Evolutionary conservation across 768 basidiomycete species (phyloP), one percentile per base, ranked within the genome.

Genomic region (Cubamyces sp.): DNA sequence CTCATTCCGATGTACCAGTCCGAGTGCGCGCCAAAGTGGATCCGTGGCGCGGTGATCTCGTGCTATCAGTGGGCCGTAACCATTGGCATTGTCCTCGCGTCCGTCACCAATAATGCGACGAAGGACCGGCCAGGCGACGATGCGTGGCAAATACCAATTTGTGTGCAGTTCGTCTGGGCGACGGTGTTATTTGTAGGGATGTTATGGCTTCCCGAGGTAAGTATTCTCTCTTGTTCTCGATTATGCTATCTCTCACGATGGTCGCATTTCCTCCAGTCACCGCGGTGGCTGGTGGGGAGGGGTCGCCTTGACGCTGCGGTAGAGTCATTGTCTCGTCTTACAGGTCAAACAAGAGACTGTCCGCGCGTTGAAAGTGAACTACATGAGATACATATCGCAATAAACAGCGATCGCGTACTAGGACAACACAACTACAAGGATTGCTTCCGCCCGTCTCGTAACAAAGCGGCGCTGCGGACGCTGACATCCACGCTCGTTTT

Each of bases 401-500:
- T 85, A 40, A 80, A 85, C 62, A 77, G 80, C 37, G 92, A 94
- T 74, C 74, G 78, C 45, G 80, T 77, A 26, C 73, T 86, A 28
- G 87, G 87, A 46, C 79, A 82, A 66, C 77, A 77, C 34, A 79
- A 81, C 4, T 95, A 90, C 78, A 68, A 82, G 61, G 86, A 90
- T 66, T 85, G 86, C 73, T 87, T 87, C 79, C 65, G 70, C 37
- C 71, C 73, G 18, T 68, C 74, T 51, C 78, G 80, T 67, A 83
- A 81, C 74, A 80, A 85, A 64, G 91, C 90, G 67, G 70, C 82
- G 40, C 83, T 88, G 68, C 86, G 91, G 58, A 93, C 90, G 11
- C 78, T 88, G 71, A 87, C 90, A 28, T 93, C 93, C 68, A 90
- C 91, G 65, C 84, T 85, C 70, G 78, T 95, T 63, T 92, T 94